These are phyloP conservation scores for Salisapilia sapeloensis DNA, from an alignment of 352 stramenopile species.

Conservation along the genomic window DNA sequence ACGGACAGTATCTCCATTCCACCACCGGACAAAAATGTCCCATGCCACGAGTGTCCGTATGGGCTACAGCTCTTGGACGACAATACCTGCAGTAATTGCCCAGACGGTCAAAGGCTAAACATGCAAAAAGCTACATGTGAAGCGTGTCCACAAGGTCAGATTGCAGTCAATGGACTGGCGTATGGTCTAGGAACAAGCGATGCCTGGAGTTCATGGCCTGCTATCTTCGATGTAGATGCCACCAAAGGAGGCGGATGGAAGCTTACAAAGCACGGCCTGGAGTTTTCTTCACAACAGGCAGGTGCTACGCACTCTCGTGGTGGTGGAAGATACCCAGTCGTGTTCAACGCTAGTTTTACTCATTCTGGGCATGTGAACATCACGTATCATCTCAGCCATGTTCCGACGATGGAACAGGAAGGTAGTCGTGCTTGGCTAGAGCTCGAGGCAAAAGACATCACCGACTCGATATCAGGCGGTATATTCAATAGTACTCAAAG, in stretches of 20 bases:
- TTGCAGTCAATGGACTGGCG: slow-evolving; percentile 31
- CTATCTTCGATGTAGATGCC: slow-evolving; percentile 20
- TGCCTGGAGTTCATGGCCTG: slow-evolving; percentile 37
- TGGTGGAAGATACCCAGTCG: slow-evolving; percentile 17
- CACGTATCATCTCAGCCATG: slow-evolving; percentile 39
- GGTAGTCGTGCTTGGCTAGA: slow-evolving; percentile 50
- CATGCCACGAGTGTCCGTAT: slow-evolving; percentile 29
- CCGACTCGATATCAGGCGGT: slow-evolving; percentile 3
- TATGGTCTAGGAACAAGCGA: slow-evolving; percentile 30
- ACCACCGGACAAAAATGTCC: slow-evolving; percentile 9
- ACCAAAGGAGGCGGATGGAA: slow-evolving; percentile 36
- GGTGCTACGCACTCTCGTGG: slow-evolving; percentile 6
- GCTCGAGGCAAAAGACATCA: slow-evolving; percentile 22
- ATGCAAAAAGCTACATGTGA: slow-evolving; percentile 4
- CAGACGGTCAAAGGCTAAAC: slow-evolving; percentile 13
- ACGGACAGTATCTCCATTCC: slow-evolving; percentile 24
- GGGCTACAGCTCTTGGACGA: slow-evolving; percentile 24
- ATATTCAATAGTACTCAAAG: slow-evolving; percentile 4
- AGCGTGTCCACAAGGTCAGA: slow-evolving; percentile 16
- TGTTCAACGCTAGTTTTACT: slow-evolving; percentile 34
- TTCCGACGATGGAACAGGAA: slow-evolving; percentile 45
- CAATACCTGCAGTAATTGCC: slow-evolving; percentile 24
- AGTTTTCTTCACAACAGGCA: slow-evolving; percentile 12
- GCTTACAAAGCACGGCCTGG: slow-evolving; percentile 35
- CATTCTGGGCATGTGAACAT: slow-evolving; percentile 38